These are phyloP conservation scores for Diaporthe capsici DNA, from an alignment of 2,329 filamentous ascomycete species.

Conservation along the genomic window DNA sequence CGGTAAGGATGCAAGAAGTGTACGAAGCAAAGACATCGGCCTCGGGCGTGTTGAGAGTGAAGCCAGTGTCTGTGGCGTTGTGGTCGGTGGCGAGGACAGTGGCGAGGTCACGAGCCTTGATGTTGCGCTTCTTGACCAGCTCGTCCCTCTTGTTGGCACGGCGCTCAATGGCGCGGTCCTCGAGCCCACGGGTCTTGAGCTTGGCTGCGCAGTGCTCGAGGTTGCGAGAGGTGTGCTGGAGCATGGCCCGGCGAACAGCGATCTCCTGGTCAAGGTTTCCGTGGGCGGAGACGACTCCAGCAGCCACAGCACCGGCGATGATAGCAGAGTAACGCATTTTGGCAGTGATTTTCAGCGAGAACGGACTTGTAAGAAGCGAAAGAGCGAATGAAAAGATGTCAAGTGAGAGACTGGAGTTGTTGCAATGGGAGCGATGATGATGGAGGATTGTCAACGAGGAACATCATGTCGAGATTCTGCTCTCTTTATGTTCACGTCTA, in stretches of 20 bases:
- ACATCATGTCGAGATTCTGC: not conserved
- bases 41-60: conserved; percentile 49
- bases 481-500: conserved; percentile 3
- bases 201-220: conserved; percentile 56
- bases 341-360: not conserved
- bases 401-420: conserved; percentile 15
- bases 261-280: conserved; percentile 57
- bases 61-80: conserved; percentile 51
- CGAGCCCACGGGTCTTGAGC: conserved; percentile 55
- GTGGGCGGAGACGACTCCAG: conserved; percentile 50
- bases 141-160: conserved; percentile 53
- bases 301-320: conserved; percentile 44
- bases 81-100: conserved; percentile 52
- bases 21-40: conserved; percentile 53
- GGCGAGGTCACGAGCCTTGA: conserved; percentile 51
- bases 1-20: conserved; percentile 60
- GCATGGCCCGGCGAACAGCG: conserved; percentile 55
- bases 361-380: not conserved
- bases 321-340: conserved; percentile 48
- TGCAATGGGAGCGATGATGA: not conserved
- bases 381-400: not conserved
- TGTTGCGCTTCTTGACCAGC: conserved; percentile 51
- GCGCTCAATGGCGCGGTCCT: conserved; percentile 53
- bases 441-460: not conserved
- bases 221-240: conserved; percentile 51